Evolutionary conservation across 2,329 filamentous ascomycete species (phyloP), one percentile per base, ranked within the genome.

Genomic region (Alternaria tenuissima): DNA sequence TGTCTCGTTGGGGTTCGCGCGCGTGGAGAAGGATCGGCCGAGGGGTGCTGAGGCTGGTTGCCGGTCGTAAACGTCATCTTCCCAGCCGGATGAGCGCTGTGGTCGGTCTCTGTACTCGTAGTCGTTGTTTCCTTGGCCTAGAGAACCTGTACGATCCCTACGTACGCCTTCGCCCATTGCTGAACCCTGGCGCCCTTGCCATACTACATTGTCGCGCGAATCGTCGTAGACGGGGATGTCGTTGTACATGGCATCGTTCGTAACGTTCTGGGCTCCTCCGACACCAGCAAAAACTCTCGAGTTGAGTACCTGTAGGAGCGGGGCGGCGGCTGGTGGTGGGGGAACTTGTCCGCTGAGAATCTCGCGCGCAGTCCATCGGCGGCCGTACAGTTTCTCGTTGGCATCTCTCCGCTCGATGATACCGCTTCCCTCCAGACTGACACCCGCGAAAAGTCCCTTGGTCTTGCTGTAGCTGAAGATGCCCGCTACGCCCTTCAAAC

Each of bases 391-490:
- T 81, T 96, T 97, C 81, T 97, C 91, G 76, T 99, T 99, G 70
- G 95, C 95, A 80, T 99, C 95, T 81, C 93, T 91, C 65, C 95
- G 88, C 82, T 99, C 95, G 65, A 98, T 92, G 66, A 99, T 90
- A 54, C 92, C 93, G 63, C 91, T 94, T 22, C 95, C 95, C 79
- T 99, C 95, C 67, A 99, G 83, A 69, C 92, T 96, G 48, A 99
- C 94, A 75, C 95, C 95, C 5, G 95, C 95, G 71, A 99, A 99
- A 32, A 99, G 83, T 20, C 95, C 95, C 83, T 97, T 98, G 12
- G 95, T 99, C 82, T 97, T 98, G 78, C 91, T 95, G 84, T 99
- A 99, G 73, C 92, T 92, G 83, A 99, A 99, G 51, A 99, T 90
- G 54, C 92, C 95, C 0, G 94, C 91, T 8, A 98, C 91, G 64